Percentiles rank a stretch among this genome's conserved stretches.
These are phyloP conservation scores for Candida wancherniae DNA, from an alignment of 805 yeast species.

Conservation along the genomic window DNA sequence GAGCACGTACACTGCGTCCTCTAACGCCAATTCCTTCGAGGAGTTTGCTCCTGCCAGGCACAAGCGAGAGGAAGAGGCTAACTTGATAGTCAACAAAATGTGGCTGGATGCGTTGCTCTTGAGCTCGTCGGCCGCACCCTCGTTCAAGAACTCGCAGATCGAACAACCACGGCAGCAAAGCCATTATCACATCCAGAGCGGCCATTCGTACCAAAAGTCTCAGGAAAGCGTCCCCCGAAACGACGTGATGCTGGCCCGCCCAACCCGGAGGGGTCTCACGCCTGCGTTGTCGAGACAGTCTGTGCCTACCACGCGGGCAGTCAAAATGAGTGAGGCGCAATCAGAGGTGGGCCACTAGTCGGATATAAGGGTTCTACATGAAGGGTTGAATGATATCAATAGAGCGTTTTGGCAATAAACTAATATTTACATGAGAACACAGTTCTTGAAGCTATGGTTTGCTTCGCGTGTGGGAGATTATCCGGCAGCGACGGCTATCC, in stretches of 20 bases:
- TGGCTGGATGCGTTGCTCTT: conserved; percentile 39
- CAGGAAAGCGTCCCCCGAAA: conserved; percentile 5
- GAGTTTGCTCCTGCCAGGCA: conserved; percentile 31
- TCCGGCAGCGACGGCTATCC: too few species aligned
- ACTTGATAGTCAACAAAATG: conserved; percentile 22
- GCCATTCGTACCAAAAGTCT: conserved; percentile 2
- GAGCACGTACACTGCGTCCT: conserved; percentile 5
- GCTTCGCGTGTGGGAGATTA: too few species aligned
- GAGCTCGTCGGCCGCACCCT: conserved; percentile 12
- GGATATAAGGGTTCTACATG: too few species aligned
- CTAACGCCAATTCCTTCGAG: conserved; percentile 28
- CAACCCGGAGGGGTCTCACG: background rate
- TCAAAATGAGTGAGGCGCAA: conserved; percentile 24
- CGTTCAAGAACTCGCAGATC: conserved; percentile 10
- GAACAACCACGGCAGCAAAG: conserved; percentile 7
- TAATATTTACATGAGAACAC: background rate
- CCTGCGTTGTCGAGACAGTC: conserved; percentile 1
- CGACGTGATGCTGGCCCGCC: conserved; percentile 7
- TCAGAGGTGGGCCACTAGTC: too few species aligned
- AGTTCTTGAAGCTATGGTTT: too few species aligned
- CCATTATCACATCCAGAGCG: conserved; percentile 7
- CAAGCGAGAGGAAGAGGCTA: conserved; percentile 28
- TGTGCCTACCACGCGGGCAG: conserved; percentile 33
- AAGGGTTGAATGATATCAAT: background rate
- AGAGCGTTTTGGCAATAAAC: too few species aligned